These are phyloP conservation scores for Chlamydomonas sphaeroides DNA, from an alignment of 139 green algal species.

Conservation along the genomic window DNA sequence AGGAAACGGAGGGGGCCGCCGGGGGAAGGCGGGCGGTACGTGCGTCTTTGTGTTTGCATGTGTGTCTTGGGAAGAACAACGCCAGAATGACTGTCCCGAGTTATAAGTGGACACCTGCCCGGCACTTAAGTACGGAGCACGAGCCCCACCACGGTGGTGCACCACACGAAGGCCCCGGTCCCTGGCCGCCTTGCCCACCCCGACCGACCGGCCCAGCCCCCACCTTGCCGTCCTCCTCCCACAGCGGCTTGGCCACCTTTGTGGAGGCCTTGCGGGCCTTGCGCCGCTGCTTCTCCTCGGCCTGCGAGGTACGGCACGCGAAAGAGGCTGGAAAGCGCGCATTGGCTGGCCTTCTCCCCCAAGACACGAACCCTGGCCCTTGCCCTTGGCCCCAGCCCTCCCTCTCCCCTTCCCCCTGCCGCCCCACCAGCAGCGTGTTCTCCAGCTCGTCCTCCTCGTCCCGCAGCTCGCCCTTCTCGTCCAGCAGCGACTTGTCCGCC, in stretches of 20 bases:
- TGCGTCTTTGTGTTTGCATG: too few species aligned
- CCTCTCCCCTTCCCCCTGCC: background rate
- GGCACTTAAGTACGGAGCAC: too few species aligned
- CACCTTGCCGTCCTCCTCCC: conserved; percentile 81
- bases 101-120: too few species aligned
- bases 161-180: too few species aligned
- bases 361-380: background rate
- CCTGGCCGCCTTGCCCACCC: too few species aligned
- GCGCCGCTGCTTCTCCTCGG: conserved; percentile 77
- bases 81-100: too few species aligned
- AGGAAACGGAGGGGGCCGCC: too few species aligned
- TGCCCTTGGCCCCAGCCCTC: background rate
- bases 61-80: too few species aligned
- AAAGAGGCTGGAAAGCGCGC: background rate
- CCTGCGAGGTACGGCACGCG: too few species aligned
- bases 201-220: background rate
- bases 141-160: too few species aligned
- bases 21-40: too few species aligned
- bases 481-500: conserved; percentile 82
- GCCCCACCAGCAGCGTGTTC: conserved; percentile 76
- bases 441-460: conserved; percentile 86
- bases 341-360: background rate
- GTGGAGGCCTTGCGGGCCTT: conserved; percentile 73
- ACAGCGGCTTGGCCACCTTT: conserved; percentile 81
- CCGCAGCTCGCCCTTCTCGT: conserved; percentile 70